Evolutionary conservation across 352 stramenopile species (phyloP).

Genomic region (Phytophthora constricta): DNA sequence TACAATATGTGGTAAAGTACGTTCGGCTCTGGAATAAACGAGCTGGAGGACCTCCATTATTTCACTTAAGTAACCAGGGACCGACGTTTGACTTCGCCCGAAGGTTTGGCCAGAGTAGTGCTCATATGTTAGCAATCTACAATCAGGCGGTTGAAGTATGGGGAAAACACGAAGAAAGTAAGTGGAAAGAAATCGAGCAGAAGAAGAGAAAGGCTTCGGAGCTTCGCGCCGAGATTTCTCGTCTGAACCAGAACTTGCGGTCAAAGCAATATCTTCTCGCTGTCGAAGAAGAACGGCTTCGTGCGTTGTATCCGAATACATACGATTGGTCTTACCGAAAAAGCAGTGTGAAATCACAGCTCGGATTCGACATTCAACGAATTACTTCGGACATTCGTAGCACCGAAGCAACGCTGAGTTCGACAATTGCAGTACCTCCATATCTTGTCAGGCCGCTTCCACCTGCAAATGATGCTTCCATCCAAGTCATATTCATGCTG

Average conservation of each 20-base stretch:
- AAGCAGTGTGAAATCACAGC: constrained; percentile 5
- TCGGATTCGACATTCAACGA: not conserved
- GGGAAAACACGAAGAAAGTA: constrained; percentile 8
- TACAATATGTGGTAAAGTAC: constrained; percentile 44
- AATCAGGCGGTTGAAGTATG: constrained; percentile 21
- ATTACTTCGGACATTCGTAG: not conserved
- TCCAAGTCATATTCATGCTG: constrained; percentile 56
- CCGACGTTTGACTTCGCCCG: constrained; percentile 48
- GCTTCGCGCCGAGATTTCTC: constrained; percentile 16
- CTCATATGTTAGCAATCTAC: constrained; percentile 14
- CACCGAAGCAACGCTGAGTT: constrained; percentile 9
- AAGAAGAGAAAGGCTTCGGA: constrained; percentile 20
- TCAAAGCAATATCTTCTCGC: constrained; percentile 1
- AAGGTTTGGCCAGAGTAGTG: constrained; percentile 25
- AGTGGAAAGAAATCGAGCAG: constrained; percentile 24
- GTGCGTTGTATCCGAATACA: not conserved
- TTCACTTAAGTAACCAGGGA: constrained; percentile 47
- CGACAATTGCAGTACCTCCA: constrained; percentile 24
- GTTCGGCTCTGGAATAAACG: constrained; percentile 46
- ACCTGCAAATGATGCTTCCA: constrained; percentile 15
- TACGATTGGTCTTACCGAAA: not conserved
- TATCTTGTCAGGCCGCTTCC: constrained; percentile 48
- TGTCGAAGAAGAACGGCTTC: constrained; percentile 11
- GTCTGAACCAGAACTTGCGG: not conserved
- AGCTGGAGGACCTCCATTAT: constrained; percentile 27